Evolutionary conservation across 805 yeast species (phyloP), one percentile per base, ranked within the genome.

Genomic region (Candida tammaniensis): DNA sequence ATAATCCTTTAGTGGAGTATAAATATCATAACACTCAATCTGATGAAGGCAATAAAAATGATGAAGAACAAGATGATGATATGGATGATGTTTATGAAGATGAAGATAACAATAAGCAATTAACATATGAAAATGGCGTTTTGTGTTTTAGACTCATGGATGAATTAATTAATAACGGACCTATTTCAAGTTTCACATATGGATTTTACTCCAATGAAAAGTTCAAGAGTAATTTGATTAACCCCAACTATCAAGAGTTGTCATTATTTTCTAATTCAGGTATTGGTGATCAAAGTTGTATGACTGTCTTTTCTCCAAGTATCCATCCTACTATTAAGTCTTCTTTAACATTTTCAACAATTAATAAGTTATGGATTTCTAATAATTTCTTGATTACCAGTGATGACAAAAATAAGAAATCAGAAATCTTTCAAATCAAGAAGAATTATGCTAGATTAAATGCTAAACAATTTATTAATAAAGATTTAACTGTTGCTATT

Each of bases 191-290:
- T 25, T 70, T 88, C 42, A 70, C 88, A 0, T 47, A 80, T 21
- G 96, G 89, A 0, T 67, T 69, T 31, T 65, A 74, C 17, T 71
- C 83, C 0, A 67, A 75, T 0, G 79, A 76, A 12, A 62, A 63
- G 28, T 71, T 68, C 36, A 63, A 74, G 8, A 74, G 80, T 36
- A 86, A 87, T 29, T 65, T 83, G 18, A 63, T 74, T 0, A 84
- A 84, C 51, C 91, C 95, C 2, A 81, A 79, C 42, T 64, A 56
- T 42, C 67, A 73, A 30, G 93, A 84, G 48, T 62, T 73, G 12
- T 82, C 86, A 5, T 72, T 87, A 3, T 72, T 86, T 5, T 77
- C 82, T 0, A 72, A 86, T 3, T 73, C 83, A 0, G 96, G 96
- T 1, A 67, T 78, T 11, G 78, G 71, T 7, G 45, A 53, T 1